Percentiles rank a stretch among this genome's conserved stretches.
These are phyloP conservation scores for Lichina pygmaea DNA, from an alignment of 495 filamentous ascomycete species.

Conservation along the genomic window DNA sequence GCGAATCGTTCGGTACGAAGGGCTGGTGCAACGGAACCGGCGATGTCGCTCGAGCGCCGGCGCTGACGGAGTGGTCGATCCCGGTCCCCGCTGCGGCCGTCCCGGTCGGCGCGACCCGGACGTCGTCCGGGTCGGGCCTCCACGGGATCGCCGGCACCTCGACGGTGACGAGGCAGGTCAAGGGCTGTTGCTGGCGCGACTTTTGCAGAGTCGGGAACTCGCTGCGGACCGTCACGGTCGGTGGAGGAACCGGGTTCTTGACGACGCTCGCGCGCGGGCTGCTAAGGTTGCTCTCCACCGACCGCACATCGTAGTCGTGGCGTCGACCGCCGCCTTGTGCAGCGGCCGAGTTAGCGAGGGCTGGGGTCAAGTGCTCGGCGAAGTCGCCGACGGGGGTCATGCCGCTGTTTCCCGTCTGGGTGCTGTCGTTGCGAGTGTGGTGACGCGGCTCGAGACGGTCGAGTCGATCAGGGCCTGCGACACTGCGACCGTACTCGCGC, in stretches of 20 bases:
- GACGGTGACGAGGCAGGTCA: constrained; percentile 84
- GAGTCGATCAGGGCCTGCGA: constrained; percentile 21
- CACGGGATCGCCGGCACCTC: constrained; percentile 88
- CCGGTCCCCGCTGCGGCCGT: not conserved
- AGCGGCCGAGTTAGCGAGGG: too few species aligned
- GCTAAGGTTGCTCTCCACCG: constrained; percentile 71
- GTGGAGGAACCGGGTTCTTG: constrained; percentile 81
- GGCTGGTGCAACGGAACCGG: constrained; percentile 3
- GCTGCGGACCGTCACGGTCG: constrained; percentile 73
- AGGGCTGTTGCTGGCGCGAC: constrained; percentile 77
- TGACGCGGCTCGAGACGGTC: constrained; percentile 32
- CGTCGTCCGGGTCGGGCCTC: constrained; percentile 62
- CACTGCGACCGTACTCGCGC: constrained; percentile 6
- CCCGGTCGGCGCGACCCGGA: constrained; percentile 31
- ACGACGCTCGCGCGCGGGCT: constrained; percentile 36
- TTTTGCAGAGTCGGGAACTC: constrained; percentile 87
- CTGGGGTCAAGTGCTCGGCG: constrained; percentile 18
- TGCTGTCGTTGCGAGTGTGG: constrained; percentile 43
- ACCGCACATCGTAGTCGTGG: constrained; percentile 88
- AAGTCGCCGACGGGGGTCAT: constrained; percentile 41
- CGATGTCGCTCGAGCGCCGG: constrained; percentile 6
- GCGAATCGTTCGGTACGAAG: constrained; percentile 16
- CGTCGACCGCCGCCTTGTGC: constrained; percentile 23
- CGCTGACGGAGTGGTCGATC: not conserved
- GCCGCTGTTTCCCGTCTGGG: constrained; percentile 27